Evolutionary conservation across 768 basidiomycete species (phyloP), one percentile per base, ranked within the genome.

Genomic region (Rhodotorula graminis): DNA sequence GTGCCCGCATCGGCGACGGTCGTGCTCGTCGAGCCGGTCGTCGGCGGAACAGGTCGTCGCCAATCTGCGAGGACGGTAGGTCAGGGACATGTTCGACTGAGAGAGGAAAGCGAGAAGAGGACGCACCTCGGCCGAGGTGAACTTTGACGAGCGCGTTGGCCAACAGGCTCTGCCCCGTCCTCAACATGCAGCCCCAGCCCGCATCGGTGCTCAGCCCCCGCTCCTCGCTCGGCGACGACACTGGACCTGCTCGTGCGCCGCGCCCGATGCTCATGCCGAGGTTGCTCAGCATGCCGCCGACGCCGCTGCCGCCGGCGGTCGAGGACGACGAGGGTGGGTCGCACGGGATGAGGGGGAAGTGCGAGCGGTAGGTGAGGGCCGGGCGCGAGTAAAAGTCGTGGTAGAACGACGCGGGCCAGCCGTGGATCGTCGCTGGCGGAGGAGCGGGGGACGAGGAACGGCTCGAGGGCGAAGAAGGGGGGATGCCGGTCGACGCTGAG

Each of bases 111-210:
- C 31, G 40, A 29, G 47, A 59, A 72, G 52, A 46, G 61, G 27
- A 81, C 86, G 65, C 64, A 89, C 89, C 88, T 81, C 90, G 83
- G 25, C 90, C 89, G 0, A 94, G 82, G 82, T 92, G 90, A 11
- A 88, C 82, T 80, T 88, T 84, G 23, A 90, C 80, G n/a, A 94
- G 82, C 2, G 90, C 86, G 66, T 90, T 93, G 14, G 90, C 92
- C 33, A 94, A 83, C 71, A 94, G 77, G 68, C 88, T 88, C 80
- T 94, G 92, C 2, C 91, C 92, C 0, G 92, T 94, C 40, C 92
- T 82, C 53, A 94, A 80, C 92, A 94, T 94, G 79, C 92, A 94
- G 0, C 92, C 92, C 92, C 92, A 93, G 0, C 92, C 92, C 0
- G 89, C 84, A 81, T 94, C 92, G 73, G 86, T 89, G 25, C 89